Percentiles rank a stretch among this genome's conserved stretches.
Conservation (phyloP, 768 basidiomycete species). For the Naematelia encephala region DNA sequence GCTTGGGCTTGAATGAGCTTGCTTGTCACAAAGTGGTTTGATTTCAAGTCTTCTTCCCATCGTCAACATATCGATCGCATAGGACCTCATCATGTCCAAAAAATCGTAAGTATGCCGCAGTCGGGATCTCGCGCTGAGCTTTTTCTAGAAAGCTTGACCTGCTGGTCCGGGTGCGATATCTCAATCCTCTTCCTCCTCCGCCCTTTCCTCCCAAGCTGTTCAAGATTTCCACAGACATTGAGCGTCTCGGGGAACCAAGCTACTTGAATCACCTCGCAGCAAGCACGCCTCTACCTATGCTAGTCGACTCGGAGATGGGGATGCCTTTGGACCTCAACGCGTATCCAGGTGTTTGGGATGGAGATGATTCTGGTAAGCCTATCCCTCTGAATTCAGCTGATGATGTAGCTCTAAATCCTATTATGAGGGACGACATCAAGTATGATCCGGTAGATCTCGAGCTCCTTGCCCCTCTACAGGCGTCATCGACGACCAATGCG, state of each 20-base stretch:
- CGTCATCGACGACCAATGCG: conserved; percentile 33
- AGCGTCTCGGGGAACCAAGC: conserved; percentile 80
- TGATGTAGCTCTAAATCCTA: conserved; percentile 63
- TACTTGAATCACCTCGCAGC: conserved; percentile 76
- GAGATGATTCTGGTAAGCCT: conserved; percentile 60
- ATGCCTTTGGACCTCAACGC: conserved; percentile 88
- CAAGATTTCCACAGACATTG: conserved; percentile 82
- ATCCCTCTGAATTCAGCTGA: conserved; percentile 1
- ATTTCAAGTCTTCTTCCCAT: not conserved
- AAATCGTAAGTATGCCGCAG: conserved; percentile 28
- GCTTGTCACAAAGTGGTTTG: too few relatives aligned
- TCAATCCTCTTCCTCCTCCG: conserved; percentile 89
- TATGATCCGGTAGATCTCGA: conserved; percentile 49
- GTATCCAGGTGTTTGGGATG: conserved; percentile 80
- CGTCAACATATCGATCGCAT: not conserved
- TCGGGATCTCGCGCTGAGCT: not conserved
- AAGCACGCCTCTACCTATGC: conserved; percentile 84
- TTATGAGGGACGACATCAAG: conserved; percentile 56
- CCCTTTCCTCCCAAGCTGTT: conserved; percentile 96
- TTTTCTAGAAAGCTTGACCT: conserved; percentile 71
- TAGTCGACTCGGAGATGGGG: conserved; percentile 92
- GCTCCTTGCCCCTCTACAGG: conserved; percentile 62
- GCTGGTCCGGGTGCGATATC: conserved; percentile 85
- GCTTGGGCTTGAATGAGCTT: too few relatives aligned
- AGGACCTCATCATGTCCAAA: conserved; percentile 29